Percentiles rank a stretch among this genome's conserved stretches.
These are phyloP conservation scores for Pseudocercospora macadamiae DNA, from an alignment of 2,329 filamentous ascomycete species.

Conservation along the genomic window DNA sequence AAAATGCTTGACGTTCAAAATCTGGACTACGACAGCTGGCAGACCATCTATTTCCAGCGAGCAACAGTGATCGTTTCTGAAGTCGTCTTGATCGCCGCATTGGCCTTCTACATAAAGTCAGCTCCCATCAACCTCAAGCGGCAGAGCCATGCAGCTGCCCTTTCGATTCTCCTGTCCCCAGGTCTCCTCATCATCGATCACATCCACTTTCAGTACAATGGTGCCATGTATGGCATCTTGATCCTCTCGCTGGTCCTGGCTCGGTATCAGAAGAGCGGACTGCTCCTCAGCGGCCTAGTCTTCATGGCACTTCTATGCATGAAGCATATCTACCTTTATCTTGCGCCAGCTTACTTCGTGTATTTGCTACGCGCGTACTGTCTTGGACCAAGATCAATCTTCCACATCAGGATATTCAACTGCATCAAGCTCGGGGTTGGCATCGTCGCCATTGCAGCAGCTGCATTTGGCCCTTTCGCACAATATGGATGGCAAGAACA, in stretches of 20 bases:
- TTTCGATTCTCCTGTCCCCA: slow-evolving; percentile 88
- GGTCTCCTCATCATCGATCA: slow-evolving; percentile 97
- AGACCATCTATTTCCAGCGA: slow-evolving; percentile 91
- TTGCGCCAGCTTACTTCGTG: slow-evolving; percentile 94
- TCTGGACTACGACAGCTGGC: slow-evolving; percentile 85
- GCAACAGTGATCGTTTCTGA: slow-evolving; percentile 85
- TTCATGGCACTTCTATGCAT: slow-evolving; percentile 88
- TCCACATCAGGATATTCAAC: slow-evolving; percentile 76
- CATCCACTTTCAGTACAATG: slow-evolving; percentile 99
- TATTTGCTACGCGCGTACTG: slow-evolving; percentile 90
- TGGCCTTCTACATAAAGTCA: slow-evolving; percentile 77
- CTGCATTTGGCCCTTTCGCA: slow-evolving; percentile 89
- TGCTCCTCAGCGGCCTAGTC: slow-evolving; percentile 76
- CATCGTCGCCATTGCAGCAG: slow-evolving; percentile 70
- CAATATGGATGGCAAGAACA: slow-evolving; percentile 65
- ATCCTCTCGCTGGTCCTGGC: slow-evolving; percentile 84
- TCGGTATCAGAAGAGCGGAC: slow-evolving; percentile 67
- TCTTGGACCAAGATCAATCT: slow-evolving; percentile 73
- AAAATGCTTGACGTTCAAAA: slow-evolving; percentile 81
- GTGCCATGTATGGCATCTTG: slow-evolving; percentile 89
- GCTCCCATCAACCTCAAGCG: slow-evolving; percentile 67
- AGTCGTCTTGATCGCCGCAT: slow-evolving; percentile 77
- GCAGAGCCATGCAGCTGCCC: slow-evolving; percentile 79
- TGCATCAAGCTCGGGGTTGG: slow-evolving; percentile 79
- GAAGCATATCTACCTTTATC: slow-evolving; percentile 97